Evolutionary conservation across 2,329 filamentous ascomycete species (phyloP).

Genomic region (Colletotrichum tropicicola): DNA sequence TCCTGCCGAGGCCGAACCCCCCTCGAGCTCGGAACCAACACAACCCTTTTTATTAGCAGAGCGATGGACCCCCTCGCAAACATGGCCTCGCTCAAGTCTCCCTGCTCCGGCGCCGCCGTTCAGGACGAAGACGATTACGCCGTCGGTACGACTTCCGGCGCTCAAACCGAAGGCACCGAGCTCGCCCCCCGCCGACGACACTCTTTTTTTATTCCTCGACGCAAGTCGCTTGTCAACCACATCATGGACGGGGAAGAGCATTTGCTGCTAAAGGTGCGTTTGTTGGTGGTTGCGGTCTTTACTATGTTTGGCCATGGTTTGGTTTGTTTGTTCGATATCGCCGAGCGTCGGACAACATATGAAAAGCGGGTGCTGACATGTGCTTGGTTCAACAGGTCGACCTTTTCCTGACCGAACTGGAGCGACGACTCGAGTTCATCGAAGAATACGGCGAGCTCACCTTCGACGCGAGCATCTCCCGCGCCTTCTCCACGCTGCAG

Average conservation of each 20-base stretch:
- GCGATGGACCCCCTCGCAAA: conserved; percentile 31
- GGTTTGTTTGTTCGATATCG: not conserved
- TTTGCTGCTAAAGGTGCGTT: conserved; percentile 63
- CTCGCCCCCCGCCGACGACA: conserved; percentile 57
- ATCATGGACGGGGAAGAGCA: conserved; percentile 71
- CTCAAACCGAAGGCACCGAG: conserved; percentile 42
- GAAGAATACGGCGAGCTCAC: conserved; percentile 87
- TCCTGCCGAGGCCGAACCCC: conserved; percentile 13
- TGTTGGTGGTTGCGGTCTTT: not conserved
- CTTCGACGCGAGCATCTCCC: conserved; percentile 83
- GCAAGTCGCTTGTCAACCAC: conserved; percentile 67
- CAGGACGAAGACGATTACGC: conserved; percentile 44
- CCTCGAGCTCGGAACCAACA: not conserved
- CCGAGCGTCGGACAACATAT: conserved; percentile 4
- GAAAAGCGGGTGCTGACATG: conserved; percentile 7
- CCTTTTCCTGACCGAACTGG: conserved; percentile 84
- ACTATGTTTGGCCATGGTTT: not conserved
- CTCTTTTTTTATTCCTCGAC: conserved; percentile 65
- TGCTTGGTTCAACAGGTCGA: conserved; percentile 65
- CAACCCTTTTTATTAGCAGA: not conserved
- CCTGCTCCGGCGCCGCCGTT: conserved; percentile 43
- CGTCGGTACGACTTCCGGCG: conserved; percentile 50
- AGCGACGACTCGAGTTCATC: conserved; percentile 85
- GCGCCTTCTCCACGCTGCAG: conserved; percentile 86
- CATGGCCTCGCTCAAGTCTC: conserved; percentile 49